Base-by-base conservation (phyloP, 2,329 filamentous ascomycete genomes). In the Fusarium fujikuroi region DNA sequence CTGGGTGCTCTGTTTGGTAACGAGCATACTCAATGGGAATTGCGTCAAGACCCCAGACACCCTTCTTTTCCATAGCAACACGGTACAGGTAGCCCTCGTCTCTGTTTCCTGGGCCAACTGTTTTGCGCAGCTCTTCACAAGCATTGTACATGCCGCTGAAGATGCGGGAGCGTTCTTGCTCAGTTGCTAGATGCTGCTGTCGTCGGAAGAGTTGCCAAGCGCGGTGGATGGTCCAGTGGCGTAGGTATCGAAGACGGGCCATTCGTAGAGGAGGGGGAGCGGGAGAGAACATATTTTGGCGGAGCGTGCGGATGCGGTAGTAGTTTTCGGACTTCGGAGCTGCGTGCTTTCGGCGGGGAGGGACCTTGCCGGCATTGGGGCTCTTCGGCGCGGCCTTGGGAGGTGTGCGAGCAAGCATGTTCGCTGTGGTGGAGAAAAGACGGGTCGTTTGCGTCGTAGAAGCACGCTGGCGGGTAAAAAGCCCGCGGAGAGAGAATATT, bases 211-310 rank as follows among this genome's bases (percentile, higher is more conserved):
- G 87, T 78, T 93, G 88, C 94, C 95, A 98, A 28, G 95, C 95
- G 77, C 96, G 95, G 87, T 98, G 95, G 83, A 99, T 98, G 58
- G 96, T 98, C 96, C 96, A 99, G 87, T 99, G 96, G 52, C 96
- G 93, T 73, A 99, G 91, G 83, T 91, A 89, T 63, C 96, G 92
- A 83, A 92, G 93, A 77, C 95, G 94, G 44, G 91, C 94, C 89
- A 98, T 95, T 78, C 94, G 92, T 74, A 99, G 89, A 2, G 96
- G 95, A 0, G 89, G 84, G 9, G 88, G 88, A 2, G 86, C 84
- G n/a, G 80, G 81, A 36, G 85, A 85, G 75, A 86, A 86, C 81
- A 87, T 85, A 70, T 86, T 85, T 58, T 82, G 78, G 65, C 83
- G 84, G 66, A 88, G 81, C 66, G 83, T 85, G 56, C 79, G 73